Evolutionary conservation across 2,329 filamentous ascomycete species (phyloP), one percentile per base, ranked within the genome.

Genomic region (Lachnellula occidentalis): DNA sequence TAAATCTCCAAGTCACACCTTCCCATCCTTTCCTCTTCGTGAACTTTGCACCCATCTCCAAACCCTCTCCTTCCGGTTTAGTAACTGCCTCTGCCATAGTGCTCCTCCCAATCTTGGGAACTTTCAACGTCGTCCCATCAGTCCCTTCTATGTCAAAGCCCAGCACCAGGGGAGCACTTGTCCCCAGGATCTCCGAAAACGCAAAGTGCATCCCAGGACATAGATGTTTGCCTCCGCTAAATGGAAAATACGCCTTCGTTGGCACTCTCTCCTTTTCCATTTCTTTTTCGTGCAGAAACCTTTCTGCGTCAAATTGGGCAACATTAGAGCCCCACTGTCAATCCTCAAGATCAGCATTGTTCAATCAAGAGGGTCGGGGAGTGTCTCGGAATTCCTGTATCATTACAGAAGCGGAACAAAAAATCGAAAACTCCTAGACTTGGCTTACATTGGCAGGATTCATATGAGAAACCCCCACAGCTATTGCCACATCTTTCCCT

Each of bases 271-370:
- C 55, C 3, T 51, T 34, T 31, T 50, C 54, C 36, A 47, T 50
- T 24, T 34, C 50, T 11, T 51, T 52, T 17, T 48, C 42, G 8
- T 61, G 54, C 1, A 73, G 50, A 61, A 77, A 78, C 19, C 74
- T 71, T 19, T 58, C 50, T 0, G 74, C 67, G 36, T 76, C 71
- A 64, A 78, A 78, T 0, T 54, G 52, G 1, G 58, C 59, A 0
- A 66, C 72, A 48, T 75, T 70, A 1, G 68, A 61, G 6, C 76
- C 75, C 76, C 75, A 78, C 43, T 46, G 5, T n/a, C 5, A 24
- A 31, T 31, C 7, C 9, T 34, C 22, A 46, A 7, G 12, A 9
- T 46, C 21, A 46, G 43, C 22, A 46, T 34, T 17, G 8, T 14
- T 17, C 5, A 12, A 46, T 8, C 11, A 27, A 15, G 43, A 12